Evolutionary conservation across 2,329 filamentous ascomycete species (phyloP).

Genomic region (Ophiocordyceps camponoti-leonardi): DNA sequence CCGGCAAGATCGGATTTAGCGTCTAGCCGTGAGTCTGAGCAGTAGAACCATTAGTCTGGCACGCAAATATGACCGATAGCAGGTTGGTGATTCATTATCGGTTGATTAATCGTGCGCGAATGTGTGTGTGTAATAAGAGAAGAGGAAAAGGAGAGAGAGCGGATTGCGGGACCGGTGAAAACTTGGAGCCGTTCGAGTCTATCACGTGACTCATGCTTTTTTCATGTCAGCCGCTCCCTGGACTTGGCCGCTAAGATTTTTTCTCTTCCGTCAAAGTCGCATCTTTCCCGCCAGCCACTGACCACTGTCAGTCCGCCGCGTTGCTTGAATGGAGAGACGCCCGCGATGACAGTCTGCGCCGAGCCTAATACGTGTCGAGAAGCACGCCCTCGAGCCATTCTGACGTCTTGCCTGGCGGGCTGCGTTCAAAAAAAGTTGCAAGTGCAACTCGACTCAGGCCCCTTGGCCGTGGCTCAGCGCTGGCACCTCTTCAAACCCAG

Average conservation of each 20-base stretch:
- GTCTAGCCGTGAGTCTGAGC: conserved; percentile 7
- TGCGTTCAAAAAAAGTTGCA: neutral
- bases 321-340: neutral
- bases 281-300: too few relatives aligned
- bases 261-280: neutral
- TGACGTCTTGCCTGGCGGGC: too few relatives aligned
- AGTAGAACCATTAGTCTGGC: conserved; percentile 28
- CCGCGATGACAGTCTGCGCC: too few relatives aligned
- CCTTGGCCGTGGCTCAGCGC: neutral
- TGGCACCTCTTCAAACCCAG: neutral
- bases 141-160: conserved; percentile 11
- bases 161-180: neutral
- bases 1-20: conserved; percentile 8
- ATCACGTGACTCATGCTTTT: neutral
- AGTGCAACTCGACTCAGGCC: neutral
- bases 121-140: conserved; percentile 21
- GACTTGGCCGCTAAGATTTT: neutral
- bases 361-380: too few relatives aligned
- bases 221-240: neutral
- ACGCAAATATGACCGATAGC: conserved; percentile 43
- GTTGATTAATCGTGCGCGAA: conserved; percentile 44
- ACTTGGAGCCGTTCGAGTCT: neutral
- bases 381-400: too few relatives aligned
- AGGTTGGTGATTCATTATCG: conserved; percentile 32
- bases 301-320: neutral